Evolutionary conservation across 2,329 filamentous ascomycete genomes (phyloP), one percentile per base, ranked within the genome.

Genomic region (Alternaria longipes): DNA sequence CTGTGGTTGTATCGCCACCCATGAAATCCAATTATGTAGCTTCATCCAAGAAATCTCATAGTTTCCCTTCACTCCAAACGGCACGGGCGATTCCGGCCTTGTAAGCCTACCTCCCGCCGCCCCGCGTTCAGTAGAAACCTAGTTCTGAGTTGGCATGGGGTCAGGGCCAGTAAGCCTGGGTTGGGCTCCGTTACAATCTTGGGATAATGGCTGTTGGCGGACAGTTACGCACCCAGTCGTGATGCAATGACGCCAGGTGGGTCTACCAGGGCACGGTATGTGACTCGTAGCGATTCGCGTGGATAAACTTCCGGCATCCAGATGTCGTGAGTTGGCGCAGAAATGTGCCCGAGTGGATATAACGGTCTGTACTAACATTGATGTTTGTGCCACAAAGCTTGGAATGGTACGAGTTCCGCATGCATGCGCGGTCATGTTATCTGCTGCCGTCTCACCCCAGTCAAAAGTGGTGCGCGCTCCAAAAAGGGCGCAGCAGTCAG

Each of bases 231-330:
- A 52, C 54, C 54, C 38, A 50, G 41, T 36, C 41, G 42, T 54
- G 42, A 47, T 49, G 60, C 60, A 52, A 60, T 56, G 40, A 42
- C 51, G 41, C 49, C 28, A 47, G 51, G 44, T 34, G 47, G 56
- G 41, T 53, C 28, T 40, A 41, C 16, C 44, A 18, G 53, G 30
- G 55, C 53, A 53, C 44, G 30, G 50, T 32, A 54, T 46, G 38
- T 59, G 56, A 60, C 57, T 56, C 53, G 45, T 46, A 38, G n/a
- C 49, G 34, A 50, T 49, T 63, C 47, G 64, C 57, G 62, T 65
- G 62, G 62, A 38, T 60, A 58, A 59, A 50, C 16, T 55, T 59
- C 50, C 59, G 56, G 53, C 47, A 42, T 45, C 34, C 49, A 45
- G 24, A 44, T 52, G 30, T 32, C 20, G 41, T 55, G 40, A 42